Evolutionary conservation across 2,329 filamentous ascomycete genomes (phyloP), one percentile per base, ranked within the genome.

Genomic region (Colletotrichum sp.): DNA sequence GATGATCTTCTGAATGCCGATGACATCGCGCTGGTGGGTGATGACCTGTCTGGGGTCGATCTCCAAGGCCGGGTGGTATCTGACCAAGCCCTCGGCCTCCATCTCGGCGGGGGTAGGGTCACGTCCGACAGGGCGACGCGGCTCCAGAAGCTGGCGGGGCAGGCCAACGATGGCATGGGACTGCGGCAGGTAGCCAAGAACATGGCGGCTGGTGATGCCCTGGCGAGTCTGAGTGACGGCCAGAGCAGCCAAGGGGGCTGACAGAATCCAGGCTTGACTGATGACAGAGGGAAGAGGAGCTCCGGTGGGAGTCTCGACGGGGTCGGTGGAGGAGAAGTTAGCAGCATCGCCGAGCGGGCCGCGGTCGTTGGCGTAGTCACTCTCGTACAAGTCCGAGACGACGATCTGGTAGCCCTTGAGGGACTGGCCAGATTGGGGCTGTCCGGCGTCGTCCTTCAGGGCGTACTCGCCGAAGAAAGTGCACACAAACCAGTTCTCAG

Each of bases 401-500:
- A 96, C 90, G 9, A 99, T 89, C 80, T 98, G 95, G 84, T 98
- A 95, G 48, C 96, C 96, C 84, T 95, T 95, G 75, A 96, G 91
- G 6, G 87, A 84, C 71, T 90, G 88, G n/a, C 88, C 85, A 5
- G 86, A 81, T 8, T 69, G 66, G 15, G 75, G 72, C 24, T 77
- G 74, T 4, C 78, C 79, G 21, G 83, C 82, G 28, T 89, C 86
- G 77, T 93, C 90, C 59, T 88, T 85, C 36, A 93, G 88, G 5
- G 86, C 85, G 81, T 93, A 93, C 79, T 91, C 86, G 43, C 90
- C 91, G 80, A 91, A 94, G 84, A 96, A 94, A 9, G 95, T 94
- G 87, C 98, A 99, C 8, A 93, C 90, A 81, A 98, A 96, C 96
- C 96, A 99, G 85, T 99, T 99, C 87, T 99, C 97, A 1, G 96